These are phyloP conservation scores for Trebouxia sp. DNA, from an alignment of 139 green algal genomes.

Conservation along the genomic window DNA sequence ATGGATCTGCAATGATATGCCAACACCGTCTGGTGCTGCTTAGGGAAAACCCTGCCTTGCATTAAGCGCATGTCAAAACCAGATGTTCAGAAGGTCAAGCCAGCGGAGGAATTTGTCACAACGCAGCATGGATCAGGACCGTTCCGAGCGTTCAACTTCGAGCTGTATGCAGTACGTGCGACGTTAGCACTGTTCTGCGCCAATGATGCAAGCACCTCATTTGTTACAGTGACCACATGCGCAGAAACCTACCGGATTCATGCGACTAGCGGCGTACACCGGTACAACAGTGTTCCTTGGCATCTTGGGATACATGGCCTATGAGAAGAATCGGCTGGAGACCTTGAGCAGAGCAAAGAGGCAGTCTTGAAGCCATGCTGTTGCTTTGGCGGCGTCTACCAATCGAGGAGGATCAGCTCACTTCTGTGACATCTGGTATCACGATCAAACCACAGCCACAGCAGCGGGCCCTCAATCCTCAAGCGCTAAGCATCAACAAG, in stretches of 20 bases:
- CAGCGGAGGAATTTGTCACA: neutral
- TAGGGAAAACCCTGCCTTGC: neutral
- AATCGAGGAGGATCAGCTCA: too few relatives aligned
- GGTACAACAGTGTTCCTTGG: slow-evolving; percentile 11
- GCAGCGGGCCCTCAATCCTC: too few relatives aligned
- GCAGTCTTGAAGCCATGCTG: neutral
- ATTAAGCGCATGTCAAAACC: neutral
- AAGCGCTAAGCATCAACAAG: too few relatives aligned
- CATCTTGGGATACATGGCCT: slow-evolving; percentile 19
- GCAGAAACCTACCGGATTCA: slow-evolving; percentile 3
- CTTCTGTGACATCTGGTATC: too few relatives aligned
- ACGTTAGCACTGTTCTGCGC: neutral
- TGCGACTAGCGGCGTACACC: neutral
- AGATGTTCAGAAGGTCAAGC: neutral
- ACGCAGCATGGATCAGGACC: slow-evolving; percentile 19
- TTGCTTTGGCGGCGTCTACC: too few relatives aligned
- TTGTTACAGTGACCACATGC: neutral
- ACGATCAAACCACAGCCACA: too few relatives aligned
- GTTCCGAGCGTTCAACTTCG: slow-evolving; percentile 14
- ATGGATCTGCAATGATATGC: too few relatives aligned
- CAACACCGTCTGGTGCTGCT: too few relatives aligned
- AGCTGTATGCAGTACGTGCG: neutral
- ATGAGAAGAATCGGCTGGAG: slow-evolving; percentile 1
- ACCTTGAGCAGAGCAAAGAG: neutral
- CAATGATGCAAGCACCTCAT: neutral